phyloP scores from a whole-genome alignment of 2,329 filamentous ascomycete species.

The Cytospora leucostoma region DNA sequence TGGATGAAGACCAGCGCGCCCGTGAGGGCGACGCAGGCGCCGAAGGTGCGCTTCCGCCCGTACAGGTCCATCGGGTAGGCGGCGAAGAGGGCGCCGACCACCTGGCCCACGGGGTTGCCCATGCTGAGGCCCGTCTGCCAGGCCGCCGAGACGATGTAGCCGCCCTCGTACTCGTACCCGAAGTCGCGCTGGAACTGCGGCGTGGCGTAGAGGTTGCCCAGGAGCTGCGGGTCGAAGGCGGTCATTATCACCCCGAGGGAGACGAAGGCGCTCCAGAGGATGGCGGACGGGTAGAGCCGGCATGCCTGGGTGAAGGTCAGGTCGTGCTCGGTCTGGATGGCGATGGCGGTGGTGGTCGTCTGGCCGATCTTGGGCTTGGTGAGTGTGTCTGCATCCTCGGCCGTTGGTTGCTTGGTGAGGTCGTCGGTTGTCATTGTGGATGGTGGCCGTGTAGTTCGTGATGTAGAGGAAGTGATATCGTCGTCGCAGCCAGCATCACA shows the following conservation, averaged over 20 bases:
- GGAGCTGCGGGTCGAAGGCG: slow-evolving; percentile 65
- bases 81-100: slow-evolving; percentile 54
- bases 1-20: slow-evolving; percentile 61
- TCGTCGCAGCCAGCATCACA: neutral
- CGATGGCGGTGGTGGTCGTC: slow-evolving; percentile 29
- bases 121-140: slow-evolving; percentile 53
- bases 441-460: neutral
- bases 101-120: slow-evolving; percentile 59
- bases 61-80: slow-evolving; percentile 50
- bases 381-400: slow-evolving; percentile 10
- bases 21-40: slow-evolving; percentile 47
- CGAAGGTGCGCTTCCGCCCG: slow-evolving; percentile 49
- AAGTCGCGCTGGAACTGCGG: slow-evolving; percentile 60
- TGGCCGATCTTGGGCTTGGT: slow-evolving; percentile 22
- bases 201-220: slow-evolving; percentile 62
- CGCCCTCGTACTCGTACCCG: slow-evolving; percentile 51
- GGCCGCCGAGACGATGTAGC: slow-evolving; percentile 44
- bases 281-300: slow-evolving; percentile 47
- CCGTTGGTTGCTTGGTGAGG: slow-evolving; percentile 18
- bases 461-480: neutral
- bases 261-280: slow-evolving; percentile 60
- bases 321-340: slow-evolving; percentile 43
- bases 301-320: slow-evolving; percentile 44
- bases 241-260: slow-evolving; percentile 62
- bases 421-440: slow-evolving; percentile 13